phyloP scores from a whole-genome alignment of 768 basidiomycete species.

The Leccinum subgranulosum region DNA sequence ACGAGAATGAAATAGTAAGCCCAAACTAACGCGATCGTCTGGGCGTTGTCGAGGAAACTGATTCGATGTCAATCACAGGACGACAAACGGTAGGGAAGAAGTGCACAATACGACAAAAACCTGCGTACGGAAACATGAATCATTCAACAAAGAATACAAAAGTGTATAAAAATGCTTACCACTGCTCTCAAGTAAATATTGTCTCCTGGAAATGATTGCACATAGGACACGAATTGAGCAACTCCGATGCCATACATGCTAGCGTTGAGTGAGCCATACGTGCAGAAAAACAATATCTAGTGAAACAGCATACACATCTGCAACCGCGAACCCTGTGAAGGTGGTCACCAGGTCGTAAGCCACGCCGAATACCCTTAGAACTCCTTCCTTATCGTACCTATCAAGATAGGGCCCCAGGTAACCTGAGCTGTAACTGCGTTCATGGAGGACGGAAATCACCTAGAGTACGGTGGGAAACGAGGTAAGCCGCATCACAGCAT shows the following conservation, averaged over 20 bases:
- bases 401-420: constrained; percentile 14
- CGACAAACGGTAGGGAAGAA: too few relatives aligned
- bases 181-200: constrained; percentile 3
- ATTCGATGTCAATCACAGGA: neutral
- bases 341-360: constrained; percentile 3
- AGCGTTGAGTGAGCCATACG: neutral
- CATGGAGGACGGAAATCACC: constrained; percentile 9
- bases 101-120: constrained; percentile 11
- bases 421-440: neutral
- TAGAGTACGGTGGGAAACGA: neutral
- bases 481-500: neutral
- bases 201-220: constrained; percentile 16
- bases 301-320: constrained; percentile 8
- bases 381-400: constrained; percentile 10
- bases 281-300: neutral
- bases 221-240: constrained; percentile 5
- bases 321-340: constrained; percentile 17
- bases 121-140: neutral
- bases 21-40: neutral
- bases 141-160: neutral
- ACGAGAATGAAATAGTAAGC: constrained; percentile 4
- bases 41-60: constrained; percentile 8
- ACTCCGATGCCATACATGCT: neutral
- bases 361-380: too few relatives aligned
- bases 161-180: constrained; percentile 5